Evolutionary conservation across 306 rosid genomes (phyloP).

Genomic region (Begonia masoniana): DNA sequence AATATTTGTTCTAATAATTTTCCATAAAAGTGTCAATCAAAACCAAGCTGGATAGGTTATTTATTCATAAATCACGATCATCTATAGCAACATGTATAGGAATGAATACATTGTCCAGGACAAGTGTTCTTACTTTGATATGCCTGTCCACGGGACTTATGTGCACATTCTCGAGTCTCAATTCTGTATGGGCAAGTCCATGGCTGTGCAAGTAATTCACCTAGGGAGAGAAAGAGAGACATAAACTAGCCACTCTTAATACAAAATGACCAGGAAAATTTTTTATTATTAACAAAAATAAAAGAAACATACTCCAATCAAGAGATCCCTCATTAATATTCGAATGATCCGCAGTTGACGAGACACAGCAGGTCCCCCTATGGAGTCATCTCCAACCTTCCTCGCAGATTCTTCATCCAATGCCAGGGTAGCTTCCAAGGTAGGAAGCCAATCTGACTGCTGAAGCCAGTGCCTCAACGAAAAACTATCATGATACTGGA

Average conservation of each 20-base stretch:
- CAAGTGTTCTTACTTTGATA: conserved; percentile 64
- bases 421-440: conserved; percentile 94
- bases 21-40: not conserved
- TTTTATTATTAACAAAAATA: not conserved
- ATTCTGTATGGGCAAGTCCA: conserved; percentile 96
- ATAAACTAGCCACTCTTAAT: conserved; percentile 6
- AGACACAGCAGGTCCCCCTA: conserved; percentile 87
- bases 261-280: too few relatives aligned
- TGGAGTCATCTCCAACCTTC: conserved; percentile 79
- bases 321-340: conserved; percentile 92
- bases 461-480: conserved; percentile 96
- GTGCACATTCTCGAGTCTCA: conserved; percentile 91
- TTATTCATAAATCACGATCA: not conserved
- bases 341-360: conserved; percentile 75
- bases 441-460: conserved; percentile 97
- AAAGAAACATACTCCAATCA: conserved; percentile 57
- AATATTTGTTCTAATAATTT: not conserved
- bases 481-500: conserved; percentile 91
- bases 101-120: not conserved
- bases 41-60: not conserved
- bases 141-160: conserved; percentile 94
- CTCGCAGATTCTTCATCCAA: conserved; percentile 88
- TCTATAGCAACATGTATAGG: not conserved
- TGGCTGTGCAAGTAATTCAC: conserved; percentile 97
- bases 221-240: conserved; percentile 24